Conservation (phyloP, 116 monocot species). For the Trichopus zeylanicus region DNA sequence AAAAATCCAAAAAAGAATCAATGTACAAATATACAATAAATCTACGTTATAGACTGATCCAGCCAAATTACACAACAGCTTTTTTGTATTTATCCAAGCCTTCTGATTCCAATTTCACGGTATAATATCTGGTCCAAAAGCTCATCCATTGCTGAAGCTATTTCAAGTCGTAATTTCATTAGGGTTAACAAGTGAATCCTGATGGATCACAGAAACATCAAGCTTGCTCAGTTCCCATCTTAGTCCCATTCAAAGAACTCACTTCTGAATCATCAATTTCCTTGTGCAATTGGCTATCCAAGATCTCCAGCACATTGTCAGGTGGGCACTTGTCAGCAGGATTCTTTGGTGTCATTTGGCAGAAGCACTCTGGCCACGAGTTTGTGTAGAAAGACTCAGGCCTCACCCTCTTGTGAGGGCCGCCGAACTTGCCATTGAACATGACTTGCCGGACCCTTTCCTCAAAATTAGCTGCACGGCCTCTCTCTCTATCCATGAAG, state of each 20-base stretch:
- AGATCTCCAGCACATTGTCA: slow-evolving; percentile 30
- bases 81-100: background rate
- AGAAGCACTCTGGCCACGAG: slow-evolving; percentile 98
- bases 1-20: background rate
- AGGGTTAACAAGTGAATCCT: background rate
- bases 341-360: slow-evolving; percentile 37
- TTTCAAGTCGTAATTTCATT: background rate
- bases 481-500: slow-evolving; percentile 79
- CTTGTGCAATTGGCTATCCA: slow-evolving; percentile 34
- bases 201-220: background rate
- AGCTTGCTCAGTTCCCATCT: background rate
- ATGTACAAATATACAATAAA: background rate
- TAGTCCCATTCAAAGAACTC: slow-evolving; percentile 1
- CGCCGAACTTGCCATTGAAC: slow-evolving; percentile 57
- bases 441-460: slow-evolving; percentile 59
- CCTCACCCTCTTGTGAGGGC: slow-evolving; percentile 51
- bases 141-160: background rate
- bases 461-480: slow-evolving; percentile 39
- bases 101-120: background rate
- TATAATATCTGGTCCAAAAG: background rate
- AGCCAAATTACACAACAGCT: background rate
- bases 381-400: slow-evolving; percentile 88
- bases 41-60: background rate
- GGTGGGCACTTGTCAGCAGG: slow-evolving; percentile 52
- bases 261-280: slow-evolving; percentile 15